phyloP scores from a whole-genome alignment of 352 stramenopile species.

The Phytopythium vexans region DNA sequence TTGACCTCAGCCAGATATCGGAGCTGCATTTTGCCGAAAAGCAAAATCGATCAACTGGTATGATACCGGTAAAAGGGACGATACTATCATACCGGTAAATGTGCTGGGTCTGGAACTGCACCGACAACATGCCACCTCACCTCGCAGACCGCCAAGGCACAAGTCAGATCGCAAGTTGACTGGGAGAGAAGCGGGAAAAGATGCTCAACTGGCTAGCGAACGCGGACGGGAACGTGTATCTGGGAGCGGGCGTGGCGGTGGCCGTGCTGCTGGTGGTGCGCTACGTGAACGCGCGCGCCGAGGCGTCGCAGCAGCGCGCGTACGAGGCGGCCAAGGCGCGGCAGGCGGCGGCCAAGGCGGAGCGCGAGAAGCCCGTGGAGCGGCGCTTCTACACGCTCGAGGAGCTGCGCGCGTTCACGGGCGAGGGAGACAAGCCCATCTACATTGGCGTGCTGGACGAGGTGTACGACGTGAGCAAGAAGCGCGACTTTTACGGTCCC shows the following conservation, averaged over 20 bases:
- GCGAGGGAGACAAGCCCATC: conserved; percentile 88
- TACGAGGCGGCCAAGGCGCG: conserved; percentile 60
- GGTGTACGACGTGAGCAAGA: conserved; percentile 96
- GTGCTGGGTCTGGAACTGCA: no score
- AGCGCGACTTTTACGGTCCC: conserved; percentile 95
- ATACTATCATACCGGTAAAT: no score
- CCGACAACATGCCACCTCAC: no score
- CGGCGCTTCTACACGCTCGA: conserved; percentile 91
- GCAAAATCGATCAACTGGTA: no score
- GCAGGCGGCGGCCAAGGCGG: conserved; percentile 61
- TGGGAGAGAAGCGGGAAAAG: background rate
- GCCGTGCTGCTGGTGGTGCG: conserved; percentile 46
- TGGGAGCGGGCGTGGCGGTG: conserved; percentile 52
- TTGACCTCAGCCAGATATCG: no score
- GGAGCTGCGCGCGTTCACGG: conserved; percentile 92
- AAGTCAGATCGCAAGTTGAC: background rate
- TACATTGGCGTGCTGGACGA: conserved; percentile 95
- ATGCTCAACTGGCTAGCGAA: conserved; percentile 52
- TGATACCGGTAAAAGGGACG: no score
- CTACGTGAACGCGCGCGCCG: conserved; percentile 61
- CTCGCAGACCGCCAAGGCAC: no score
- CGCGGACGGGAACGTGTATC: conserved; percentile 48
- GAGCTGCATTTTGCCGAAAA: no score
- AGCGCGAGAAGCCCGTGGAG: conserved; percentile 54
- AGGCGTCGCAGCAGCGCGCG: conserved; percentile 58